A percentile compares a stretch with the other conserved stretches of the same genome.
Conservation (phyloP, 768 basidiomycete genomes). For the Leccinum variicolor region DNA sequence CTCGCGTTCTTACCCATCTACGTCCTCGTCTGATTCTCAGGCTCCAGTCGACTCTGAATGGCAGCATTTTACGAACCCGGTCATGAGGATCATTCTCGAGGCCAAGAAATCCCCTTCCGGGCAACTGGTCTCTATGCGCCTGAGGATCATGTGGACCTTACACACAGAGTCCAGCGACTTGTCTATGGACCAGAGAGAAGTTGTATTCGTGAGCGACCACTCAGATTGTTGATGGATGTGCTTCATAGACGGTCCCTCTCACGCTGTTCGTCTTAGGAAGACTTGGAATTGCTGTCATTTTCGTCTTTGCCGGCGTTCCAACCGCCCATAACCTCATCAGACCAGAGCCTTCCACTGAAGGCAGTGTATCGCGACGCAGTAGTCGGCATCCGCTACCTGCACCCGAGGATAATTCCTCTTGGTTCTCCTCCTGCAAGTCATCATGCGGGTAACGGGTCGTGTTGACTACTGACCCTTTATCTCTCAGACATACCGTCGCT, state of each 20-base stretch:
- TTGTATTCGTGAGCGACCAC: conserved; percentile 57
- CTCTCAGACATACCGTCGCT: conserved; percentile 65
- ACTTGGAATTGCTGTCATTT: conserved; percentile 70
- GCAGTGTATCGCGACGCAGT: conserved; percentile 73
- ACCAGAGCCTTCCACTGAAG: conserved; percentile 69
- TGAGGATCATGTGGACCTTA: conserved; percentile 65
- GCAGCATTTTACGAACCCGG: conserved; percentile 77
- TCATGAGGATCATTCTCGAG: conserved; percentile 61
- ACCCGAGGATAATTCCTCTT: conserved; percentile 37
- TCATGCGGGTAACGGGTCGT: neutral
- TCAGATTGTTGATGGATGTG: neutral
- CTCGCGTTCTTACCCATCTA: conserved; percentile 56
- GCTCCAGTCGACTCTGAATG: conserved; percentile 48
- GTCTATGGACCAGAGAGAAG: conserved; percentile 47
- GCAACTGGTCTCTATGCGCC: conserved; percentile 58
- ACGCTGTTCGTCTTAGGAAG: conserved; percentile 50
- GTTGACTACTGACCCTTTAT: conserved; percentile 6
- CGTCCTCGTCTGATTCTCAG: conserved; percentile 11
- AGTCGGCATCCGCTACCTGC: conserved; percentile 73
- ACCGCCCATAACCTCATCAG: conserved; percentile 29
- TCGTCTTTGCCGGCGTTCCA: conserved; percentile 42
- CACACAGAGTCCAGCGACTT: conserved; percentile 35
- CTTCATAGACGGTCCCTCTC: neutral
- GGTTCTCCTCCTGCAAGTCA: conserved; percentile 32
- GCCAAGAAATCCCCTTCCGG: conserved; percentile 46